These are phyloP conservation scores for Diaporthe sp. DNA, from an alignment of 2,329 filamentous ascomycete species.

Conservation along the genomic window DNA sequence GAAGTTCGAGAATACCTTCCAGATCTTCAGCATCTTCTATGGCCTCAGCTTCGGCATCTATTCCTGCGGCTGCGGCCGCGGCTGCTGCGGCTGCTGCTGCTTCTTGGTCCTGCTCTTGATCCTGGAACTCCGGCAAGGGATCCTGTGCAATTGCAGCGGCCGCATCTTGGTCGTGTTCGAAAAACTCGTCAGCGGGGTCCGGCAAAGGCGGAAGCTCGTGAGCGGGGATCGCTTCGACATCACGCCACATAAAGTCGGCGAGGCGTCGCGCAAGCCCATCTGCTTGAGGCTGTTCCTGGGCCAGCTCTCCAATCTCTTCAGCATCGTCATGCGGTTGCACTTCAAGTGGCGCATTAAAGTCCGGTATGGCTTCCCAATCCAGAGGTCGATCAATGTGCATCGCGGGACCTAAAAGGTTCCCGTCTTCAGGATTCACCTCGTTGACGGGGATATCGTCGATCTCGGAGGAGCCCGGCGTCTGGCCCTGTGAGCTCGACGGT, in stretches of 20 bases:
- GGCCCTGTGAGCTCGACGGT: conserved; percentile 36
- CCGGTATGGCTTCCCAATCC: conserved; percentile 38
- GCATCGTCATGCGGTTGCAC: conserved; percentile 19
- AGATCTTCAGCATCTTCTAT: conserved; percentile 93
- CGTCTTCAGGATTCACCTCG: background rate
- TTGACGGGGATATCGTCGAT: conserved; percentile 2
- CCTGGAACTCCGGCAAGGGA: conserved; percentile 44
- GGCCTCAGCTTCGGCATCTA: conserved; percentile 82
- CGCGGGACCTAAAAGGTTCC: background rate
- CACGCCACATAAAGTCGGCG: conserved; percentile 74
- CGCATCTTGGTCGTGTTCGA: conserved; percentile 51
- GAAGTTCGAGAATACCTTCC: conserved; percentile 94
- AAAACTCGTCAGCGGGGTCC: conserved; percentile 57
- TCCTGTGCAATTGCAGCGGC: conserved; percentile 45
- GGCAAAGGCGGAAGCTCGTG: conserved; percentile 61
- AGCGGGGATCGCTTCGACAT: conserved; percentile 66
- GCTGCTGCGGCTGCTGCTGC: conserved; percentile 67
- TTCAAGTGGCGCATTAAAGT: conserved; percentile 32
- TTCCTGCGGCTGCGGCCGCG: conserved; percentile 74
- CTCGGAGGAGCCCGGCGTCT: conserved; percentile 38
- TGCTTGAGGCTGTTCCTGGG: conserved; percentile 45
- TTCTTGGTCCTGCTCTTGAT: conserved; percentile 65
- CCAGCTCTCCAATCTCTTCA: conserved; percentile 22
- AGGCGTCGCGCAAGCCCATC: conserved; percentile 59
- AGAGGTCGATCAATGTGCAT: conserved; percentile 3